Evolutionary conservation across 768 basidiomycete species (phyloP).

Genomic region (Solioccasus polychromus): DNA sequence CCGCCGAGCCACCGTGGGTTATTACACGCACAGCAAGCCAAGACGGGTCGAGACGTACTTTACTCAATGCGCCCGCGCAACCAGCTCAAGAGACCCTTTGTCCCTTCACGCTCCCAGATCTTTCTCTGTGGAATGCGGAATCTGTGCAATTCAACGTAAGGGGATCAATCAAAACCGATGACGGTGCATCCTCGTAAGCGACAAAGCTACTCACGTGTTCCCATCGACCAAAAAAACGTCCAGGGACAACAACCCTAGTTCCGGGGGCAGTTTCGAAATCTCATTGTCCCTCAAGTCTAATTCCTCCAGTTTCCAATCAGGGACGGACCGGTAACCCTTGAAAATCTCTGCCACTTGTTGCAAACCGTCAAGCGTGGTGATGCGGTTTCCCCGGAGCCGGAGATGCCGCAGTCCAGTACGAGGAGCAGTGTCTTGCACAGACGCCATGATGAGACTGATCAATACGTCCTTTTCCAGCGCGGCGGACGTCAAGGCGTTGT

Average conservation of each 20-base stretch:
- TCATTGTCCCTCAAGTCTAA: slow-evolving; percentile 82
- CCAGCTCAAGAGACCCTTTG: slow-evolving; percentile 78
- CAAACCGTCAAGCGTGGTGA: slow-evolving; percentile 62
- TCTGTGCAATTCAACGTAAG: slow-evolving; percentile 42
- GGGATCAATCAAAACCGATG: not conserved
- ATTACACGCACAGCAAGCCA: slow-evolving; percentile 1
- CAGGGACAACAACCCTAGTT: slow-evolving; percentile 70
- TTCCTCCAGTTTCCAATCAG: slow-evolving; percentile 77
- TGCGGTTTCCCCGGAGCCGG: slow-evolving; percentile 64
- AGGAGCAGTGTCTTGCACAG: slow-evolving; percentile 22
- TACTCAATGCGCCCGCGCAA: slow-evolving; percentile 70
- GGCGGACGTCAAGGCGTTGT: slow-evolving; percentile 60
- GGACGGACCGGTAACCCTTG: slow-evolving; percentile 58
- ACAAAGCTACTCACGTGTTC: slow-evolving; percentile 57
- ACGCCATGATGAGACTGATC: slow-evolving; percentile 49
- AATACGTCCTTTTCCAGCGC: slow-evolving; percentile 50
- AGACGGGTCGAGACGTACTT: slow-evolving; percentile 2
- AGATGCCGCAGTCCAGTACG: slow-evolving; percentile 63
- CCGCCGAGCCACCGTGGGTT: not conserved
- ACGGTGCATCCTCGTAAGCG: not conserved
- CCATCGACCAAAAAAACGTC: slow-evolving; percentile 85
- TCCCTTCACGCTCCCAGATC: slow-evolving; percentile 87
- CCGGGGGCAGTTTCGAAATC: slow-evolving; percentile 63
- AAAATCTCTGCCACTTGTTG: slow-evolving; percentile 59
- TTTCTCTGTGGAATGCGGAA: slow-evolving; percentile 79